Evolutionary conservation across 2,329 filamentous ascomycete genomes (phyloP), one percentile per base, ranked within the genome.

Genomic region (Trichoderma oligosporum): DNA sequence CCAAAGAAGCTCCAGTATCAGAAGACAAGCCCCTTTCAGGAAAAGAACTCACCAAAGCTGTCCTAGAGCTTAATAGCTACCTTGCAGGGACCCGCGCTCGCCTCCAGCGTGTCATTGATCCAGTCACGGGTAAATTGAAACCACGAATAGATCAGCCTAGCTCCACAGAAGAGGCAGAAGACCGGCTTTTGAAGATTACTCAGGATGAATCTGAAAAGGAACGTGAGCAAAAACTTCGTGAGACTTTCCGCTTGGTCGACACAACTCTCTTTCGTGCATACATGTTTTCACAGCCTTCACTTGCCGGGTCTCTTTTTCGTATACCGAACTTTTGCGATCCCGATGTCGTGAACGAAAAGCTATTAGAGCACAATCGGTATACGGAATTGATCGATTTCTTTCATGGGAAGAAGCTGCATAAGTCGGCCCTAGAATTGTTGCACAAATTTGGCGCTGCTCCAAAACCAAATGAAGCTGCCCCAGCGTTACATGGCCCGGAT

Each of bases 261-360:
- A 99, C 94, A 0, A 93, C 92, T 0, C 80, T 99, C 0, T 97
- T 99, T 76, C 85, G 93, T 14, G 88, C 91, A 0, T 95, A 96
- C 71, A 97, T 99, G 92, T 91, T 93, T 67, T 91, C 88, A 4
- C 86, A 86, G 7, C 93, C 94, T 4, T 85, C 87, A 5, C 78
- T 99, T 9, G 91, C 91, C 3, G 89, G 89, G 2, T 90, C 92
- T 0, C 81, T 99, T 0, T 97, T 99, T 75, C 91, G 94, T 22
- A 90, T 97, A 51, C 87, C 92, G 68, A 99, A 99, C 70, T 97
- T 97, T 69, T 97, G 94, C 71, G 93, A 99, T 65, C 93, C 94
- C 0, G 87, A 90, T 27, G 94, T 97, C 2, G 93, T 99, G 20
- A 94, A 96, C 68, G 89, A 96, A 71, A 91, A 91, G 65, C 77